Conservation (phyloP, 2,329 filamentous ascomycete species). For the Zasmidium cellare region DNA sequence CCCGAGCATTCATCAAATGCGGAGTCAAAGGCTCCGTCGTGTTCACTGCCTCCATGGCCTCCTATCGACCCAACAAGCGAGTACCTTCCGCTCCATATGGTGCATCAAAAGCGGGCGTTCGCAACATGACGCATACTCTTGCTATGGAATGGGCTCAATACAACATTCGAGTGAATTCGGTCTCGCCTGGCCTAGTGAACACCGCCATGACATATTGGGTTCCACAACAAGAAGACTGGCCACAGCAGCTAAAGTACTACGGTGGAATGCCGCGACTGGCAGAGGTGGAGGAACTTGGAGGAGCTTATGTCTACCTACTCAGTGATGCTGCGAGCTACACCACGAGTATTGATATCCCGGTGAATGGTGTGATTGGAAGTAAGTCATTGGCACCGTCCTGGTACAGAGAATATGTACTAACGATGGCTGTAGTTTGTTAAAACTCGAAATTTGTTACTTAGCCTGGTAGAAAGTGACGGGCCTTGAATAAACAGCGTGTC, state of each 20-base stretch:
- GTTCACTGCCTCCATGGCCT: conserved; percentile 49
- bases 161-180: conserved; percentile 39
- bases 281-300: conserved; percentile 54
- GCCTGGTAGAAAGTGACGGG: too few species aligned
- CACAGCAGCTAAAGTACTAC: conserved; percentile 58
- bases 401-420: too few species aligned
- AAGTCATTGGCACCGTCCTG: too few species aligned
- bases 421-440: too few species aligned
- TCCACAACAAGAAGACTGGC: conserved; percentile 55
- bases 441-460: too few species aligned
- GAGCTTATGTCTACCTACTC: conserved; percentile 59
- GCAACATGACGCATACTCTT: conserved; percentile 45
- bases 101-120: conserved; percentile 46
- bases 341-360: conserved; percentile 52
- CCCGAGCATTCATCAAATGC: conserved; percentile 46
- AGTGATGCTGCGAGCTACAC: conserved; percentile 55
- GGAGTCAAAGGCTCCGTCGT: conserved; percentile 46
- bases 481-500: too few species aligned
- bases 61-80: conserved; percentile 47
- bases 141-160: conserved; percentile 43
- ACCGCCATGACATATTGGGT: conserved; percentile 48
- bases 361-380: conserved; percentile 33
- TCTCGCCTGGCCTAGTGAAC: conserved; percentile 38
- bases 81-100: conserved; percentile 46
- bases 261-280: conserved; percentile 58